A percentile compares a stretch with the other conserved stretches of the same genome.
phyloP scores from a whole-genome alignment of 2,329 filamentous ascomycete genomes.

The Fusarium tjaetaba region DNA sequence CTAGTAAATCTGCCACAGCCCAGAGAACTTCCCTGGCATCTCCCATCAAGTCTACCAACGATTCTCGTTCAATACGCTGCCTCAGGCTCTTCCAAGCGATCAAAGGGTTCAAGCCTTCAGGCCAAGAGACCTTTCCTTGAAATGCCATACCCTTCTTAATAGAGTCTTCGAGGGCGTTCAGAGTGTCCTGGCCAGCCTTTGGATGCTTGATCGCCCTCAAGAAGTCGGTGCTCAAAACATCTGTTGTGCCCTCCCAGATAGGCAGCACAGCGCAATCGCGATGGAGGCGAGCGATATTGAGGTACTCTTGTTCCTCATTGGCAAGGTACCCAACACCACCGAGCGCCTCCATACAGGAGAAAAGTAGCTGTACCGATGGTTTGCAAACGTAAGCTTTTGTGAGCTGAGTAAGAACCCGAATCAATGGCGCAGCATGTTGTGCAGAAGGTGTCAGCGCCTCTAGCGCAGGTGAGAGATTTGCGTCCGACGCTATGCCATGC shows the following conservation, averaged over 20 bases:
- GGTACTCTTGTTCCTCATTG: conserved; percentile 69
- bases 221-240: conserved; percentile 69
- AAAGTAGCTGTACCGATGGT: conserved; percentile 59
- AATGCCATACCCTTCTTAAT: conserved; percentile 43
- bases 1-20: conserved; percentile 55
- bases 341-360: conserved; percentile 70
- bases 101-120: conserved; percentile 44
- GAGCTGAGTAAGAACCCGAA: conserved; percentile 68
- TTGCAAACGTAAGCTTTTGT: conserved; percentile 68
- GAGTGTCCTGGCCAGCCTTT: conserved; percentile 47
- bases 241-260: conserved; percentile 80
- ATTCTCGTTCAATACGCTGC: conserved; percentile 47
- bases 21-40: conserved; percentile 59
- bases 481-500: conserved; percentile 44
- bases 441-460: conserved; percentile 47
- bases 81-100: conserved; percentile 55
- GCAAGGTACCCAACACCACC: conserved; percentile 74
- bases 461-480: conserved; percentile 32
- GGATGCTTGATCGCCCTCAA: conserved; percentile 59
- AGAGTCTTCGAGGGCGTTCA: conserved; percentile 57
- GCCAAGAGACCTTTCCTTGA: conserved; percentile 37
- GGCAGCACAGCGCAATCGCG: conserved; percentile 71
- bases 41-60: conserved; percentile 54
- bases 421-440: conserved; percentile 53
- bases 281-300: conserved; percentile 74